Base-by-base conservation (phyloP, 768 basidiomycete species). In the Cystofilobasidium bisporidii region DNA sequence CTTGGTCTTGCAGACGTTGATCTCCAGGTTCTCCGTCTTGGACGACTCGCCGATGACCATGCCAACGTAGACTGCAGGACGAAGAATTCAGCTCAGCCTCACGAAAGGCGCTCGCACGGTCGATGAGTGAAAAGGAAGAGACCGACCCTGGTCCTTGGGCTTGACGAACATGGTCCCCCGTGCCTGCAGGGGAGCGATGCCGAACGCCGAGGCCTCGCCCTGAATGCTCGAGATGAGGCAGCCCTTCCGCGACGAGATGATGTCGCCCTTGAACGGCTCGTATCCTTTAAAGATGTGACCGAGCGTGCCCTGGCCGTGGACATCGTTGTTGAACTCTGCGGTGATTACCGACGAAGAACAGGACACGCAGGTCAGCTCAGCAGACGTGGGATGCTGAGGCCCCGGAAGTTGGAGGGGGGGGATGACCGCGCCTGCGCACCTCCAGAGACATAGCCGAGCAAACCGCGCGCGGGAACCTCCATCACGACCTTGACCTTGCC, bases 401-500 rank as follows among this genome's bases (percentile, higher is more conserved):
- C n/a, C n/a, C n/a, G n/a, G n/a, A n/a, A n/a, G n/a, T n/a, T n/a
- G n/a, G n/a, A n/a, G n/a, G n/a, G n/a, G n/a, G n/a, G n/a, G n/a
- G n/a, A n/a, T n/a, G n/a, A n/a, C n/a, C n/a, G n/a, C n/a, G n/a
- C n/a, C n/a, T n/a, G n/a, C n/a, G 26, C 53, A 56, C 53, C 53
- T 53, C 68, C 68, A 48, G 63, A 50, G 12, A 69, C 63, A 32
- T 69, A 69, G 17, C 68, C 68, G 28, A 69, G 43, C 38, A 69
- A 58, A 53, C 68, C 68, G 64, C 68, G 43, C 6, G 68, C 68
- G 9, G 68, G 68, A 17, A 69, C 68, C 57, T 69, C 68, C 68
- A 69, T 69, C 20, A 64, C 68, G 58, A 69, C 63, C 63, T 64
- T 64, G 57, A 69, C 68, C 57, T 69, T 69, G 28, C 68, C 68